Evolutionary conservation across 2,329 filamentous ascomycete genomes (phyloP), one percentile per base, ranked within the genome.

Genomic region (Diaporthe batatas): DNA sequence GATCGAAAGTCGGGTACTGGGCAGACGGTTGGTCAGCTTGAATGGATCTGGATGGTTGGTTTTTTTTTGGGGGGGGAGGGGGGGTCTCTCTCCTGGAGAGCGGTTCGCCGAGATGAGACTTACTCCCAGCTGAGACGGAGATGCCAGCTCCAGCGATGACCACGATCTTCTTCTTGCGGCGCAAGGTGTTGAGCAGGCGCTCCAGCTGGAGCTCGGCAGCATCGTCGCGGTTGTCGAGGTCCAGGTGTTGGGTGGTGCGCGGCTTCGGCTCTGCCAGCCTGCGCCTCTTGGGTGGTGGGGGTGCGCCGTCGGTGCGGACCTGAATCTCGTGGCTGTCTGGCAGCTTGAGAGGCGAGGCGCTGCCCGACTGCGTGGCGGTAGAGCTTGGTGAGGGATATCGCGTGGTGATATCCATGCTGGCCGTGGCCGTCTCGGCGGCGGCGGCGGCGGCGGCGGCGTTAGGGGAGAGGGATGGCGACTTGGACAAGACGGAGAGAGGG

Each of bases 111-210:
- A 76, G 70, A 74, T 77, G 79, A 75, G 77, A 90, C 92, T 80
- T 88, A 93, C 91, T 97, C 75, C 96, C 96, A 77, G 96, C 96
- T 70, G 96, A 96, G 68, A 98, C 96, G 51, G 96, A 98, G 78
- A 99, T 99, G 75, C 96, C 96, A 76, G 96, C 96, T 73, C 96
- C 96, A 59, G 96, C 96, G 81, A 99, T 93, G 68, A 98, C 94
- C 44, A 99, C 94, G 80, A 99, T 97, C 85, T 98, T 98, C 84
- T 95, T 94, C 86, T 96, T 96, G 80, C 93, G 95, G 79, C 93
- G 92, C 71, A 99, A 83, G 32, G 91, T 92, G 55, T 91, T 89
- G 57, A 95, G 84, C 39, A 99, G 86, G 71, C 91, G 89, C 74
- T 93, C 89, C 51, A 98, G 85, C 75, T 96, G 89, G 49, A 87